Base-by-base conservation (phyloP, 139 green algal genomes). In the Ulvella scutata region DNA sequence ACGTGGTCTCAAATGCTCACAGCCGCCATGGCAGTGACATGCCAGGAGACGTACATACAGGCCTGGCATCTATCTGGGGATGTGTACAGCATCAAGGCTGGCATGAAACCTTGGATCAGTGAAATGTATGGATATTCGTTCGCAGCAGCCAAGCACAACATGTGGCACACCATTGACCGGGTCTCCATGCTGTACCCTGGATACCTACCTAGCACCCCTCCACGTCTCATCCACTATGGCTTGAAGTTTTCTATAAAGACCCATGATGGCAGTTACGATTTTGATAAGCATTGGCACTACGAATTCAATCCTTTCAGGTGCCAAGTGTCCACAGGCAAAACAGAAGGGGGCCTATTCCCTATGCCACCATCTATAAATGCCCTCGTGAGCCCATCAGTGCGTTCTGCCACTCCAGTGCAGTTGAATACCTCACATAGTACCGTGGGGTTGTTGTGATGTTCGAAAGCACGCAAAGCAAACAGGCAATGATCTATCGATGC, bases 41-140 rank as follows among this genome's bases (percentile, higher is more conserved):
- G n/a, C n/a, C n/a, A n/a, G n/a, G n/a, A n/a, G n/a, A n/a, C n/a
- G n/a, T n/a, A n/a, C 38, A 13, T 43, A 10, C 74, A 87, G 77
- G 80, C 84, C 4, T 87, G 76, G 23, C 77, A 82, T 1, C 72
- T 84, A 33, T 79, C 84, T 7, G 88, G 86, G 3, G 86, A 92
- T 38, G 79, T 85, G 10, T 89, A 88, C 60, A 76, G 76, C 36
- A 88, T 77, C 4, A 83, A 89, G 75, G 73, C 79, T 2, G 85
- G 86, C 3, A 77, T 87, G 75, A 91, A 91, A 80, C 88, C 90
- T 35, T 95, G 90, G 90, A 95, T 94, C 39, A 82, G 75, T 6
- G 89, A 92, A 79, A 96, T 94, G 90, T 94, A 95, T 74, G 92
- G 92, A 31, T 97, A 96, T 78, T 85, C 79, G 4, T 97, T 90